Evolutionary conservation across 768 basidiomycete species (phyloP).

Genomic region (Kwoniella newhampshirensis): DNA sequence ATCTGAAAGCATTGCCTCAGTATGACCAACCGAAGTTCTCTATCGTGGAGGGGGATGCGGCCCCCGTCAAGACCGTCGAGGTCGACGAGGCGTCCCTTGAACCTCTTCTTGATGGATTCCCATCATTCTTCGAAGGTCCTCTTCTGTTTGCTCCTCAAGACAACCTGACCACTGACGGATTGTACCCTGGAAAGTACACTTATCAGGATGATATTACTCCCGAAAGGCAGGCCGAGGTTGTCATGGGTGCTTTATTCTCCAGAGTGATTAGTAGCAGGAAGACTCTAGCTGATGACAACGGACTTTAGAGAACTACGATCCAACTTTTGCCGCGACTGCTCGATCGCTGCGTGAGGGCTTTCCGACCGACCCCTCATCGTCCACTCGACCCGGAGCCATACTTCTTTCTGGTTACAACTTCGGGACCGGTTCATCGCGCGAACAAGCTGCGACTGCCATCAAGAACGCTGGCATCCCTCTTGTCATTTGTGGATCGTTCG

Average conservation of each 20-base stretch:
- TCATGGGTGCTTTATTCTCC: slow-evolving; percentile 62
- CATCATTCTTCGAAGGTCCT: slow-evolving; percentile 73
- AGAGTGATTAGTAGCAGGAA: slow-evolving; percentile 1
- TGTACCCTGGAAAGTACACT: slow-evolving; percentile 98
- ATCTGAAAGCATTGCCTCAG: slow-evolving; percentile 59
- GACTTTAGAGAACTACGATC: slow-evolving; percentile 83
- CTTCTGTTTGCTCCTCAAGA: slow-evolving; percentile 94
- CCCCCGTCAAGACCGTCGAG: slow-evolving; percentile 46
- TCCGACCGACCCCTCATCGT: slow-evolving; percentile 33
- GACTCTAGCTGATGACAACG: neutral
- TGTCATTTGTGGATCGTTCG: slow-evolving; percentile 96
- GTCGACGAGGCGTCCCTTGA: slow-evolving; percentile 68
- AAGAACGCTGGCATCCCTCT: slow-evolving; percentile 89
- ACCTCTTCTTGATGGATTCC: slow-evolving; percentile 77
- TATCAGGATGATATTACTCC: slow-evolving; percentile 99
- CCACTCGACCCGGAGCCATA: slow-evolving; percentile 65
- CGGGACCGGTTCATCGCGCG: slow-evolving; percentile 95
- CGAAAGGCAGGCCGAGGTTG: slow-evolving; percentile 86
- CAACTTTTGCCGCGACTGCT: slow-evolving; percentile 72
- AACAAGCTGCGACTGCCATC: slow-evolving; percentile 97
- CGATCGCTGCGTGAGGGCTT: slow-evolving; percentile 54
- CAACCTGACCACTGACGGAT: slow-evolving; percentile 95
- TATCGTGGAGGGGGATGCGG: slow-evolving; percentile 42
- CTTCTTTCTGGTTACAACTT: slow-evolving; percentile 96
- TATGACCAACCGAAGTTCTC: slow-evolving; percentile 45